phyloP scores from a whole-genome alignment of 257 asterid genomes.

The Solanum raphanifolium region DNA sequence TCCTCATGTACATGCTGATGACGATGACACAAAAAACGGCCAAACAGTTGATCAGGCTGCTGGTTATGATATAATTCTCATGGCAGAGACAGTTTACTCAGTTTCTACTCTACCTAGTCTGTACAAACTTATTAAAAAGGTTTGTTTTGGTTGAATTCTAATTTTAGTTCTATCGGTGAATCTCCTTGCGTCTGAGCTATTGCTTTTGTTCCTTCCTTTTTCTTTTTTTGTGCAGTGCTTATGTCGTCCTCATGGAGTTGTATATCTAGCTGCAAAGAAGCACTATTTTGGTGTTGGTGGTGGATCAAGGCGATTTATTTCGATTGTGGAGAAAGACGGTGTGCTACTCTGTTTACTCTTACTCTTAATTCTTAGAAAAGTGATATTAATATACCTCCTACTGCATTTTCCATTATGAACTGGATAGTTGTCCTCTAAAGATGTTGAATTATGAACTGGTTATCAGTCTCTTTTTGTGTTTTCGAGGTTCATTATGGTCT shows the following conservation, averaged over 20 bases:
- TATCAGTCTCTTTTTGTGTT: background rate
- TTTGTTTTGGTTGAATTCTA: constrained; percentile 6
- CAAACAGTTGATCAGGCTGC: constrained; percentile 11
- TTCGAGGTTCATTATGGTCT: background rate
- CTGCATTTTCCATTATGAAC: background rate
- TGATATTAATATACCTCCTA: background rate
- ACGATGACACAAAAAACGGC: background rate
- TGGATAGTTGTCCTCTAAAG: background rate
- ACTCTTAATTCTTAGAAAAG: background rate
- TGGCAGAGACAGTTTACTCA: constrained; percentile 98
- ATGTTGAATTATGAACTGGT: background rate
- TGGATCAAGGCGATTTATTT: constrained; percentile 77
- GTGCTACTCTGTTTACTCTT: constrained; percentile 1
- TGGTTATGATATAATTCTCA: constrained; percentile 73
- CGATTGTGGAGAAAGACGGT: constrained; percentile 79
- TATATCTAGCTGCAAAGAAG: constrained; percentile 95
- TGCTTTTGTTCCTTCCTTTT: background rate
- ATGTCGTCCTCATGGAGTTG: constrained; percentile 48
- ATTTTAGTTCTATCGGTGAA: background rate
- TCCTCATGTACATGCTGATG: constrained; percentile 20
- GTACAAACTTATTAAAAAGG: constrained; percentile 68
- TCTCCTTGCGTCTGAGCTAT: constrained; percentile 3
- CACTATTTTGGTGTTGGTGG: constrained; percentile 97
- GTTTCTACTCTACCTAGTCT: constrained; percentile 58
- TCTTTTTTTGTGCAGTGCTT: constrained; percentile 37